Evolutionary conservation across 2,329 filamentous ascomycete genomes (phyloP).

Genomic region (Ascochyta fabae): DNA sequence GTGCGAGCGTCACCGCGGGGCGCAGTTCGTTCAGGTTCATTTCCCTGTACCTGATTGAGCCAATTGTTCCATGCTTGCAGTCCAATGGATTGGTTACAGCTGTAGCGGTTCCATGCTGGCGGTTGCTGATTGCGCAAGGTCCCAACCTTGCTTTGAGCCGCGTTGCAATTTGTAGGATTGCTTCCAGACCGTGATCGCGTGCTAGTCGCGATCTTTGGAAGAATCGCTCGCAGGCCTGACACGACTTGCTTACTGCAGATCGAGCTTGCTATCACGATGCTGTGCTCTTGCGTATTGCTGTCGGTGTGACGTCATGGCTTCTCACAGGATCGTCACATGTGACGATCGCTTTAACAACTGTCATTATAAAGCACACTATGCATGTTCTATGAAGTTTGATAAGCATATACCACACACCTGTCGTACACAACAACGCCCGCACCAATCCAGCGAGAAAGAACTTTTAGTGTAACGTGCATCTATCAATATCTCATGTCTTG

Average conservation of each 20-base stretch:
- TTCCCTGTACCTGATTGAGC: neutral
- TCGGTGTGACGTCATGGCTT: neutral
- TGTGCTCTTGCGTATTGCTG: neutral
- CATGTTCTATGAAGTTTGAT: too few relatives aligned
- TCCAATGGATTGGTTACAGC: conserved; percentile 6
- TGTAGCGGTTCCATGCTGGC: neutral
- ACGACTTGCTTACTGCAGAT: neutral
- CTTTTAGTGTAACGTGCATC: too few relatives aligned
- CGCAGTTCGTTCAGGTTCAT: conserved; percentile 10
- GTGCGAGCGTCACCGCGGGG: conserved; percentile 22
- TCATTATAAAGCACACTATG: neutral
- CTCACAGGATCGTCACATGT: neutral
- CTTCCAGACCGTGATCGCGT: conserved; percentile 9
- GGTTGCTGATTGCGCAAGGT: conserved; percentile 6
- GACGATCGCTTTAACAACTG: neutral
- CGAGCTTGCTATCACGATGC: neutral
- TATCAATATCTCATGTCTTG: too few relatives aligned
- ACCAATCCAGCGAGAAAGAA: too few relatives aligned
- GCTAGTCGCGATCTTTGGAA: neutral
- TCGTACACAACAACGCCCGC: too few relatives aligned
- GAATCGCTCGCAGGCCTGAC: neutral
- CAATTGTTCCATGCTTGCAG: conserved; percentile 8
- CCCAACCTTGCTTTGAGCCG: conserved; percentile 11
- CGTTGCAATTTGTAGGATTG: conserved; percentile 3
- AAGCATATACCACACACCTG: too few relatives aligned